These are phyloP conservation scores for Sideroxylon spinosum DNA, from an alignment of 179 eudicot genomes.

Conservation along the genomic window DNA sequence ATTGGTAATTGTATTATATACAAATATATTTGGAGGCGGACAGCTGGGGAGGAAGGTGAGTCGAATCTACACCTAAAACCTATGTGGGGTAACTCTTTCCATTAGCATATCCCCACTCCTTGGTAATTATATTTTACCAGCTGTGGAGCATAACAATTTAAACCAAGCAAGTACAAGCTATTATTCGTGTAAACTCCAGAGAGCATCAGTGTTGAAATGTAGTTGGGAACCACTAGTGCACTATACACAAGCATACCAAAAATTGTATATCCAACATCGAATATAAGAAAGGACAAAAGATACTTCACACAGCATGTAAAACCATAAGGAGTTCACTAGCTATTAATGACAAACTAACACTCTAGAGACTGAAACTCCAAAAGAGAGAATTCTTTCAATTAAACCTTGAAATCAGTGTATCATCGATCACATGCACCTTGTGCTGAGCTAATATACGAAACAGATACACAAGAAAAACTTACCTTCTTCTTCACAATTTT, in stretches of 20 bases:
- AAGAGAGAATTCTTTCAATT: neutral
- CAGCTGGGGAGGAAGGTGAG: too few relatives aligned
- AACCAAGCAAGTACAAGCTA: neutral
- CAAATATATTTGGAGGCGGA: too few relatives aligned
- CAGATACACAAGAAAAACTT: slow-evolving; percentile 10
- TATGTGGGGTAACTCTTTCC: too few relatives aligned
- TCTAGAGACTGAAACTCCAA: neutral
- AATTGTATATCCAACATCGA: neutral
- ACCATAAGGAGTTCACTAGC: neutral
- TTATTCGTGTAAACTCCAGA: neutral
- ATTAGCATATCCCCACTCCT: too few relatives aligned
- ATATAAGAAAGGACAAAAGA: neutral
- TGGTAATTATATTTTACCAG: neutral
- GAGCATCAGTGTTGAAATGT: too few relatives aligned
- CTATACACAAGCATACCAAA: neutral
- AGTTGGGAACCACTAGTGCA: neutral
- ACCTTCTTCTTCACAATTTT: slow-evolving; percentile 91
- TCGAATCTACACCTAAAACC: too few relatives aligned
- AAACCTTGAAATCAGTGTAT: neutral
- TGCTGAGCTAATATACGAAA: neutral
- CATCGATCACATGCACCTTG: neutral
- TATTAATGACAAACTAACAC: neutral
- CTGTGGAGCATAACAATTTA: neutral
- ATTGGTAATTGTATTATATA: neutral
- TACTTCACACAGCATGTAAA: neutral